phyloP scores from a whole-genome alignment of 768 basidiomycete genomes.

The Podaxis sp. region DNA sequence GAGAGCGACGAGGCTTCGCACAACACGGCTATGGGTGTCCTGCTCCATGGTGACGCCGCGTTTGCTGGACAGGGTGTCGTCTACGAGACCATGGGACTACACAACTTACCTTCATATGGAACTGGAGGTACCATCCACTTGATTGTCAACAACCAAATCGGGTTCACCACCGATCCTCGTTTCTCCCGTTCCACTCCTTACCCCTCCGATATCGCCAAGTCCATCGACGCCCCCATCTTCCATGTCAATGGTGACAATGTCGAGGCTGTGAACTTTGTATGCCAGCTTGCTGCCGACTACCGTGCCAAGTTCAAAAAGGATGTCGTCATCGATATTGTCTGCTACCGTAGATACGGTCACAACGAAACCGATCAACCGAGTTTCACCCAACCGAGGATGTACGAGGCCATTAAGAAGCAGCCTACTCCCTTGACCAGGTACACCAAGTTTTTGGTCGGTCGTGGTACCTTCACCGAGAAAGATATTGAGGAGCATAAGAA shows the following conservation, averaged over 20 bases:
- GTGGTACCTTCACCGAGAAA: constrained; percentile 92
- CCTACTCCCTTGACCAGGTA: constrained; percentile 91
- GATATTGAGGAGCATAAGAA: constrained; percentile 98
- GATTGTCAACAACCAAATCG: constrained; percentile 99
- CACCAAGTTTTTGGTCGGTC: constrained; percentile 84
- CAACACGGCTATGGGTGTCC: constrained; percentile 88
- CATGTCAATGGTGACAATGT: constrained; percentile 99
- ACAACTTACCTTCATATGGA: constrained; percentile 92
- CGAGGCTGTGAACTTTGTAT: constrained; percentile 98
- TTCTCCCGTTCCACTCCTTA: constrained; percentile 98
- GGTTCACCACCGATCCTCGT: constrained; percentile 98
- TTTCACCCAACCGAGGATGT: constrained; percentile 99
- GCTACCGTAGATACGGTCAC: constrained; percentile 98
- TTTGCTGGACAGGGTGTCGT: constrained; percentile 98
- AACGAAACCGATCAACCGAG: constrained; percentile 99
- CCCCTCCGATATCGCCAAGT: constrained; percentile 96
- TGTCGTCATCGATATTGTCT: constrained; percentile 97
- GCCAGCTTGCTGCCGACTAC: constrained; percentile 97
- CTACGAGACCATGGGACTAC: constrained; percentile 99
- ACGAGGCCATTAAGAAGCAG: constrained; percentile 93
- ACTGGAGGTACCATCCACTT: constrained; percentile 98
- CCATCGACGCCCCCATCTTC: constrained; percentile 98
- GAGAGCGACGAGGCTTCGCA: constrained; percentile 83
- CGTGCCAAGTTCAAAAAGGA: constrained; percentile 99
- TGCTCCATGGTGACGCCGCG: constrained; percentile 97